Percentiles rank a stretch among this genome's conserved stretches.
Evolutionary conservation across 192 early-diverging fungal species (phyloP).

Genomic region (Phycomyces nitens): DNA sequence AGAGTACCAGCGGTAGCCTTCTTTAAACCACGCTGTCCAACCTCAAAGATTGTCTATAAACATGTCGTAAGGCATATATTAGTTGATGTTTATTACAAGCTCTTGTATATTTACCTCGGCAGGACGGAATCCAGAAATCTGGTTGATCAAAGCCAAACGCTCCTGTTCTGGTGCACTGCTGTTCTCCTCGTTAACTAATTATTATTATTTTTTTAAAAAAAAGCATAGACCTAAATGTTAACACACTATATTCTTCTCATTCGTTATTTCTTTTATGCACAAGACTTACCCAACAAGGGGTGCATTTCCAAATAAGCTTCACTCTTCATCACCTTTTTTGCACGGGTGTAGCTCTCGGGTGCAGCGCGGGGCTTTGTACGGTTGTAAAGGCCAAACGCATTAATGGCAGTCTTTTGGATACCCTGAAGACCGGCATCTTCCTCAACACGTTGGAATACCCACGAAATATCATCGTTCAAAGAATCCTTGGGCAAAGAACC

Average conservation of each 20-base stretch:
- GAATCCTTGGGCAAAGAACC: conserved; percentile 72
- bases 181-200: not conserved
- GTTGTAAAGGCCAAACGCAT: conserved; percentile 84
- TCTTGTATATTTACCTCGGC: conserved; percentile 46
- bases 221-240: conserved; percentile 3
- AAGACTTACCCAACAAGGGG: conserved; percentile 60
- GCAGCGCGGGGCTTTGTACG: conserved; percentile 81
- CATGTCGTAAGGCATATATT: not conserved
- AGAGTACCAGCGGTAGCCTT: conserved; percentile 61
- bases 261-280: not conserved
- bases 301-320: conserved; percentile 68
- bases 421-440: conserved; percentile 63
- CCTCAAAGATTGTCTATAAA: conserved; percentile 86
- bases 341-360: conserved; percentile 79
- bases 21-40: conserved; percentile 81
- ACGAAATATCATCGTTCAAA: conserved; percentile 72
- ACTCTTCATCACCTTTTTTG: conserved; percentile 75
- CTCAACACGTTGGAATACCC: conserved; percentile 58
- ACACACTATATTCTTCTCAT: conserved; percentile 1
- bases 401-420: conserved; percentile 62
- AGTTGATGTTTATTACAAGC: not conserved
- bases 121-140: conserved; percentile 80
- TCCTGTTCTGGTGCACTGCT: conserved; percentile 47
- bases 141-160: conserved; percentile 66
- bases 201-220: not conserved